Base-by-base conservation (phyloP, 2,329 filamentous ascomycete species). In the Xylariaceae sp. region DNA sequence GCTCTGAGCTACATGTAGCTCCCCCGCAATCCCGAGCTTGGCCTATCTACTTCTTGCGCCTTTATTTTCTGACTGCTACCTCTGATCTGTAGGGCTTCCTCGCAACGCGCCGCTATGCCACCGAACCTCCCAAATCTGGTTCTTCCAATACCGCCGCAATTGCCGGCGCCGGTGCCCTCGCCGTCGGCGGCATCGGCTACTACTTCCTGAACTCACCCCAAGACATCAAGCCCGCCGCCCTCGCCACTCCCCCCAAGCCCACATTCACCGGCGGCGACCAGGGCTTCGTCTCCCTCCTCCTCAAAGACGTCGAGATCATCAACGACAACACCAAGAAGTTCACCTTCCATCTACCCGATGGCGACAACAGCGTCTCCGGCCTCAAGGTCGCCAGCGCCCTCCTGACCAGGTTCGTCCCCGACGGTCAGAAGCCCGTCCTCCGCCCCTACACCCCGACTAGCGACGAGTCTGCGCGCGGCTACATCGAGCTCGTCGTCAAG, bases 251-350 rank as follows among this genome's bases (percentile, higher is more conserved):
- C 25, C 63, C 65, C 40, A 70, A 73, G 62, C 70, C 71, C 65
- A 71, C 79, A 36, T 76, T 97, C 67, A 86, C 79, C 25, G 91
- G 92, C 55, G 89, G 88, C 55, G 88, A 95, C 51, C 90, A 96
- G 70, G 91, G 89, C 56, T 97, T 90, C 71, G 67, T 96, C 53
- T 83, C 82, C 52, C 77, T 97, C 57, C 83, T 86, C 71, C 76
- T 97, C 45, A 80, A 88, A 45, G 82, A 85, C 45, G 79, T 90
- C 40, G 86, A 95, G 71, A 71, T 75, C 37, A 70, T 96, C 72
- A 96, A 89, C 75, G 86, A 91, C 77, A 97, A 97, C 77, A 94
- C 90, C 60, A 97, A 97, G 82, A 84, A 80, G 60, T 77, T 97
- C 65, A 83, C 87, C 59, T 97, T 98, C 71, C 82, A 85, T 61